These are phyloP conservation scores for Psilocybe tampanensis DNA, from an alignment of 768 basidiomycete genomes.

Conservation along the genomic window DNA sequence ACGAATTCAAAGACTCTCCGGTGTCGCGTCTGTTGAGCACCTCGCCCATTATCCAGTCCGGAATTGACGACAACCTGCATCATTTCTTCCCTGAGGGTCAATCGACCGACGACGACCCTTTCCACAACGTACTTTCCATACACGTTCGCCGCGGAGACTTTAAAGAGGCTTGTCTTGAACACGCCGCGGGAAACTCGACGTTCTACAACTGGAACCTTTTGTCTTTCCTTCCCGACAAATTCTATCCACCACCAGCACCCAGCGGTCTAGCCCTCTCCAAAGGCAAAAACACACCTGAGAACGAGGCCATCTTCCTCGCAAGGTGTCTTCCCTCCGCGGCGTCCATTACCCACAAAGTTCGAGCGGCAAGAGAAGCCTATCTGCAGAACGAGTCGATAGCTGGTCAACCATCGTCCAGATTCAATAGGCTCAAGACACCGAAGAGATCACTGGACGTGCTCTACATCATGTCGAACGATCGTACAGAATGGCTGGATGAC, in stretches of 20 bases:
- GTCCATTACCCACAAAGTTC: slow-evolving; percentile 41
- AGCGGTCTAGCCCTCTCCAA: slow-evolving; percentile 14
- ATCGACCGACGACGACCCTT: slow-evolving; percentile 35
- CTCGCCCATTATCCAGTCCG: slow-evolving; percentile 44
- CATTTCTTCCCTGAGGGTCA: slow-evolving; percentile 34
- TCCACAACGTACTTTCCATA: slow-evolving; percentile 48
- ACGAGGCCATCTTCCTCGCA: slow-evolving; percentile 38
- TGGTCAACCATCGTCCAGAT: slow-evolving; percentile 24
- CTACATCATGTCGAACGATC: slow-evolving; percentile 55
- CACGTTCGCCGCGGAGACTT: slow-evolving; percentile 59
- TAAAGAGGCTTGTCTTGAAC: slow-evolving; percentile 40
- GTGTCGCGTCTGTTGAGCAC: slow-evolving; percentile 43
- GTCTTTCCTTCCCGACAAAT: slow-evolving; percentile 46
- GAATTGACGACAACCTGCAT: slow-evolving; percentile 43
- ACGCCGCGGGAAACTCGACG: slow-evolving; percentile 43
- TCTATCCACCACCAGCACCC: slow-evolving; percentile 34
- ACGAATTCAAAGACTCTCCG: slow-evolving; percentile 42
- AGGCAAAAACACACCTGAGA: slow-evolving; percentile 43
- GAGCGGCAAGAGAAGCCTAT: slow-evolving; percentile 38
- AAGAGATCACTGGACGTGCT: slow-evolving; percentile 38
- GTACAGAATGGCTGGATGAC: slow-evolving; percentile 47
- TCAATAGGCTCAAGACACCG: slow-evolving; percentile 31
- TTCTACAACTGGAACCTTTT: slow-evolving; percentile 55
- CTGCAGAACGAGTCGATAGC: slow-evolving; percentile 31
- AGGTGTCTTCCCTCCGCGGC: slow-evolving; percentile 49